A percentile compares a stretch with the other conserved stretches of the same genome.
phyloP scores from a whole-genome alignment of 495 filamentous ascomycete species.

The Cudoniella acicularis region DNA sequence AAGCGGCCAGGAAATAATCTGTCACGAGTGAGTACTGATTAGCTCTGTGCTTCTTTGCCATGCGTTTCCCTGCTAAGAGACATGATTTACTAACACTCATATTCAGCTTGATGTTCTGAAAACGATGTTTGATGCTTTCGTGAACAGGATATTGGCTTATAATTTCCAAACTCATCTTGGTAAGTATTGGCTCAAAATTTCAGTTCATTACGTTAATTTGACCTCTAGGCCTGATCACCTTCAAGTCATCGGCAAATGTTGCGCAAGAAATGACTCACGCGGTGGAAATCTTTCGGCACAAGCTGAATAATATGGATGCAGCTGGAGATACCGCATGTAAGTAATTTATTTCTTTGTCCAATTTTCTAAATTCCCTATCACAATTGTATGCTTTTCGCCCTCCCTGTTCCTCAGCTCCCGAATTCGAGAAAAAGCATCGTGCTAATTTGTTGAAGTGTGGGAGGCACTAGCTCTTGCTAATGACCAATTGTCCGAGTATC shows the following conservation, averaged over 20 bases:
- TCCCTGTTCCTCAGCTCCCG: no score
- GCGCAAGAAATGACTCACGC: conserved; percentile 24
- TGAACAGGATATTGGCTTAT: conserved; percentile 30
- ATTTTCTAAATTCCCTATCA: no score
- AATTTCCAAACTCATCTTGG: conserved; percentile 27
- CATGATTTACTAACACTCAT: neutral
- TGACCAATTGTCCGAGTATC: conserved; percentile 25
- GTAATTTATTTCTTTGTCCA: no score
- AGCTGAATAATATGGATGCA: conserved; percentile 21
- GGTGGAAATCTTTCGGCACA: conserved; percentile 28
- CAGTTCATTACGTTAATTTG: neutral
- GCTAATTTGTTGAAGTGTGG: no score
- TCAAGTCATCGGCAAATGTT: conserved; percentile 13
- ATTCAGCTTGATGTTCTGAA: conserved; percentile 31
- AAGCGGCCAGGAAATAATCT: neutral
- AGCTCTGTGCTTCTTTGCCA: no score
- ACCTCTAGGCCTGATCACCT: conserved; percentile 27
- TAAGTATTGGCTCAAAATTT: neutral
- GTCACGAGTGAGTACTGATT: conserved; percentile 1
- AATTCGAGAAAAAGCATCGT: no score
- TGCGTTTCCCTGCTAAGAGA: no score
- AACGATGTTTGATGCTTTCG: conserved; percentile 31
- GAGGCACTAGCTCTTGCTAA: conserved; percentile 26
- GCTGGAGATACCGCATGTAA: conserved; percentile 26
- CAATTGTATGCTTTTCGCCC: no score